phyloP scores from a whole-genome alignment of 2,329 filamentous ascomycete species.

The Fusarium chlamydosporum region DNA sequence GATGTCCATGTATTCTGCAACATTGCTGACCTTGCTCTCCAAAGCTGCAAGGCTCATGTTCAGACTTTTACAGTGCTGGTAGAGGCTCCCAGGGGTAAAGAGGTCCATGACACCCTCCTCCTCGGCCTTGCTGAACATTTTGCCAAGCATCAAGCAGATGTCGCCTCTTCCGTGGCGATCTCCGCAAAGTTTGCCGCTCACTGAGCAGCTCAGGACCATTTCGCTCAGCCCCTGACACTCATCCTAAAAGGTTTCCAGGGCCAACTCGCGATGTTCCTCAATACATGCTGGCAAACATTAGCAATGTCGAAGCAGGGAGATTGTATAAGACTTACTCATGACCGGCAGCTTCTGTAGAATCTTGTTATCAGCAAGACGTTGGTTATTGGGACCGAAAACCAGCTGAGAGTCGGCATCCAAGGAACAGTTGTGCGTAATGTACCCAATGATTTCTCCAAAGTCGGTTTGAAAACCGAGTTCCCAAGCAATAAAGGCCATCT shows the following conservation, averaged over 20 bases:
- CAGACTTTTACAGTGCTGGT: slow-evolving; percentile 4
- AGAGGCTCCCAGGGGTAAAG: slow-evolving; percentile 5
- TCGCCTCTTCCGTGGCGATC: slow-evolving; percentile 4
- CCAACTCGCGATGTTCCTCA: slow-evolving; percentile 22
- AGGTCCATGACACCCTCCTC: slow-evolving; percentile 25
- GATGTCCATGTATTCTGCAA: slow-evolving; percentile 20
- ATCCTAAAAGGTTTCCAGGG: slow-evolving; percentile 15
- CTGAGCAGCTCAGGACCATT: slow-evolving; percentile 8
- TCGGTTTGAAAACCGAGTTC: slow-evolving; percentile 27
- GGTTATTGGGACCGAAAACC: slow-evolving; percentile 2
- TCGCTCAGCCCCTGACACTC: slow-evolving; percentile 29
- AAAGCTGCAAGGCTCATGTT: slow-evolving; percentile 1
- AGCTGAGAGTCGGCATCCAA: slow-evolving; percentile 14
- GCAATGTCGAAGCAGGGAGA: background rate
- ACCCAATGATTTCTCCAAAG: slow-evolving; percentile 6
- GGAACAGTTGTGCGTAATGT: slow-evolving; percentile 9
- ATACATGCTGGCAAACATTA: slow-evolving; percentile 27
- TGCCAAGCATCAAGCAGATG: slow-evolving; percentile 25
- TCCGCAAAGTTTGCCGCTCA: slow-evolving; percentile 1
- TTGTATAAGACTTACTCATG: slow-evolving; percentile 12
- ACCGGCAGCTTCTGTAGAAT: slow-evolving; percentile 19
- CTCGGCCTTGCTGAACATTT: slow-evolving; percentile 28
- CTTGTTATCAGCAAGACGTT: slow-evolving; percentile 10
- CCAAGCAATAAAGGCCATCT: slow-evolving; percentile 34
- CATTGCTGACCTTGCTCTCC: slow-evolving; percentile 15